Percentiles rank a stretch among this genome's conserved stretches.
These are phyloP conservation scores for Penicilliopsis zonata DNA, from an alignment of 495 filamentous ascomycete species.

Conservation along the genomic window DNA sequence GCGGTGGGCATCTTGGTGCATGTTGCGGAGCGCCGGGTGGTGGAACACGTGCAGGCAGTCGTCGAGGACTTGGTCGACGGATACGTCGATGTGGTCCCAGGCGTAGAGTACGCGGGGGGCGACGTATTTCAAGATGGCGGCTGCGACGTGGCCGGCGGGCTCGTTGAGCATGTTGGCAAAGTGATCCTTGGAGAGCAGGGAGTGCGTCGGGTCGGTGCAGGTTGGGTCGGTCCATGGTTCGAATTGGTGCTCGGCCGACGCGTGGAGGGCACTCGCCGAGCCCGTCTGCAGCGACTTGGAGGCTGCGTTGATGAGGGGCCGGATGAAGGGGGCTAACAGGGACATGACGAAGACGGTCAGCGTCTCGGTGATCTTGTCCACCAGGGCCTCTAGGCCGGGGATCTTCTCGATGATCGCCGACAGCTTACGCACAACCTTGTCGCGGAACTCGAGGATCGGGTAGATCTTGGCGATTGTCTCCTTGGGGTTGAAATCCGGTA, in stretches of 20 bases:
- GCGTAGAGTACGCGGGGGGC: slow-evolving; percentile 81
- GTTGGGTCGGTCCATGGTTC: slow-evolving; percentile 81
- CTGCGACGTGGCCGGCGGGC: slow-evolving; percentile 71
- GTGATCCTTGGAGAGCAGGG: slow-evolving; percentile 90
- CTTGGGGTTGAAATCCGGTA: slow-evolving; percentile 71
- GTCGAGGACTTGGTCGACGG: slow-evolving; percentile 63
- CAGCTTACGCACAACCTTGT: slow-evolving; percentile 80
- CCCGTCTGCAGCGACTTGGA: slow-evolving; percentile 73
- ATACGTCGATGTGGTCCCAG: slow-evolving; percentile 74
- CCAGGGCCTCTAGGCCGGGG: slow-evolving; percentile 70
- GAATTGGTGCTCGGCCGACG: slow-evolving; percentile 74
- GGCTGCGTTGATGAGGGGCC: slow-evolving; percentile 80
- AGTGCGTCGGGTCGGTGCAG: slow-evolving; percentile 89
- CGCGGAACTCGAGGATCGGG: slow-evolving; percentile 86
- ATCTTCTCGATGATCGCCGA: slow-evolving; percentile 80
- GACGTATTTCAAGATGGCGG: slow-evolving; percentile 68
- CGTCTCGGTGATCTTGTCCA: slow-evolving; percentile 86
- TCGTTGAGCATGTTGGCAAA: slow-evolving; percentile 88
- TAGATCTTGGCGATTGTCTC: slow-evolving; percentile 79
- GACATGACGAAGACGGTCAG: slow-evolving; percentile 84
- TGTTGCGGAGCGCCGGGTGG: slow-evolving; percentile 70
- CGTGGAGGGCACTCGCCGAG: slow-evolving; percentile 64
- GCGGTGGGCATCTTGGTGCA: slow-evolving; percentile 60
- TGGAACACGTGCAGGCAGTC: slow-evolving; percentile 77
- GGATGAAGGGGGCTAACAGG: slow-evolving; percentile 77